Percentiles rank a stretch among this genome's conserved stretches.
These are phyloP conservation scores for Galerina marginata DNA, from an alignment of 768 basidiomycete genomes.

Conservation along the genomic window DNA sequence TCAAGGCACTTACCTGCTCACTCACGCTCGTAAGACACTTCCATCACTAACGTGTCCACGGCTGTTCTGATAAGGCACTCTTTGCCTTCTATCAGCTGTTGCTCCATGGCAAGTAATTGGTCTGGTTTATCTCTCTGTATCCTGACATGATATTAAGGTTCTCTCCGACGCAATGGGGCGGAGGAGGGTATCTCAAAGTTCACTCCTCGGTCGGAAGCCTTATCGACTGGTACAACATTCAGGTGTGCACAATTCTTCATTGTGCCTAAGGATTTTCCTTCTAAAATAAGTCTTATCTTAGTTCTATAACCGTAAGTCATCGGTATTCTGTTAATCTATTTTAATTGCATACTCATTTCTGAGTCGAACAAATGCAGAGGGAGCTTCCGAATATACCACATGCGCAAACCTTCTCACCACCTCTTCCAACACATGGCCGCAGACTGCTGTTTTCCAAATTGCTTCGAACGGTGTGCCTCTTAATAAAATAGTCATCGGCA, in stretches of 20 bases:
- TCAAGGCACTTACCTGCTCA: slow-evolving; percentile 52
- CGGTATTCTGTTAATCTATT: background rate
- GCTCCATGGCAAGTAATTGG: slow-evolving; percentile 46
- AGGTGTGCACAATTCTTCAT: slow-evolving; percentile 39
- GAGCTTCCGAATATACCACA: slow-evolving; percentile 64
- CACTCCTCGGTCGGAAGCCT: slow-evolving; percentile 55
- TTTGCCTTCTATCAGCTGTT: slow-evolving; percentile 39
- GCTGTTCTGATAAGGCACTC: slow-evolving; percentile 11
- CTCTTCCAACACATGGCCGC: slow-evolving; percentile 66
- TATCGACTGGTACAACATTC: slow-evolving; percentile 70
- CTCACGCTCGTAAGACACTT: slow-evolving; percentile 55
- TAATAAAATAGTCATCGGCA: slow-evolving; percentile 77
- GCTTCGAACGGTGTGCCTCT: slow-evolving; percentile 59
- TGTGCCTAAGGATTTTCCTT: background rate
- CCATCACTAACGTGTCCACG: background rate
- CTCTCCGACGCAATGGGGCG: slow-evolving; percentile 43
- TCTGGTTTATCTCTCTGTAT: background rate
- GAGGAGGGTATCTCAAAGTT: slow-evolving; percentile 62
- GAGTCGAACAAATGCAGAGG: slow-evolving; percentile 48
- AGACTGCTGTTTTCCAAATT: slow-evolving; percentile 65
- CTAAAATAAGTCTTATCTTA: slow-evolving; percentile 22
- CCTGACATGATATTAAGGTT: slow-evolving; percentile 39
- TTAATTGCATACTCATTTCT: slow-evolving; percentile 12
- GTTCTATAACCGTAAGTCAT: slow-evolving; percentile 51
- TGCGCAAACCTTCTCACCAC: slow-evolving; percentile 61